Evolutionary conservation across 2,329 filamentous ascomycete species (phyloP), one percentile per base, ranked within the genome.

Genomic region (Alternaria panax): DNA sequence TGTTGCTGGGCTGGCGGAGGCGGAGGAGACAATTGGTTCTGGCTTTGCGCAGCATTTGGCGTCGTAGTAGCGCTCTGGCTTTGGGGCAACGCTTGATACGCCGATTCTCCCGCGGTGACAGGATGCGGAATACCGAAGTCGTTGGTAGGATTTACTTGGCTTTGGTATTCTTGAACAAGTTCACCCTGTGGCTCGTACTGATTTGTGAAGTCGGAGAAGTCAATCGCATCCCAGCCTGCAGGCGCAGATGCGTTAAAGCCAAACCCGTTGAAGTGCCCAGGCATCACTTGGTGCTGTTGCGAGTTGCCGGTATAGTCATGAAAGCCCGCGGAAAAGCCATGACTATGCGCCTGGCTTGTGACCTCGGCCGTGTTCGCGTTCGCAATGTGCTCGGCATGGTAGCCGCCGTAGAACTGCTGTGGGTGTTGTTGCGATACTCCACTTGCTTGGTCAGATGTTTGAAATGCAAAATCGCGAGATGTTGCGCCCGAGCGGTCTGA

Each of bases 141-240:
- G 62, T 74, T 71, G 16, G 64, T 57, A 11, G 70, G 54, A 6
- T 60, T 51, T n/a, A 58, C 63, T 57, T 75, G 74, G 32, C 69
- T 64, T 52, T 70, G 73, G 25, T 71, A 67, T 65, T 79, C 77
- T 51, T 77, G 75, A 16, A 77, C 63, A n/a, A 82, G 73, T 66
- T 82, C 80, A 42, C 80, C 81, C 66, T 81, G 80, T 4, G 79
- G 80, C 59, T 82, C 80, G 74, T 80, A 81, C 52, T 78, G 73
- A 28, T 69, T 67, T 5, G 69, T 63, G 43, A 77, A 73, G 41
- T 71, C 72, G 22, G 73, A 59, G 41, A 75, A 75, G 59, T 77
- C 75, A 50, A 76, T 63, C 7, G 76, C 64, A 41, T 79, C 77
- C 77, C 78, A 80, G 45, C 67, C 65, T 54, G 74, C 28, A 24